A percentile compares a stretch with the other conserved stretches of the same genome.
Conservation (phyloP, 2,329 filamentous ascomycete genomes). For the Talaromyces albobiverticillius region DNA sequence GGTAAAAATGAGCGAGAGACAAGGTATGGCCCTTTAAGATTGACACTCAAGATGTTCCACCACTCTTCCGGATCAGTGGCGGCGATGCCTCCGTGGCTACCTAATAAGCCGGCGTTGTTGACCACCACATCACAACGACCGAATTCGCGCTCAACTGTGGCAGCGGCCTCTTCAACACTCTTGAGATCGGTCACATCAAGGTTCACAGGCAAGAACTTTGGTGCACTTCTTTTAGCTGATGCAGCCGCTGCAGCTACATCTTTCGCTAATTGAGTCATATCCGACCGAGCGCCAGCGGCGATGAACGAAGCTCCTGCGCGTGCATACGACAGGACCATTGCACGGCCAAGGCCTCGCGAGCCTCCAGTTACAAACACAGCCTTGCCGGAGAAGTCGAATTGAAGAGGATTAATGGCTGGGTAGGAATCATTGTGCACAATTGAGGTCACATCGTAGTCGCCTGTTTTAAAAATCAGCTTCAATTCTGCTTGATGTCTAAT, state of each 20-base stretch:
- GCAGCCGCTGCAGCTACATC: constrained; percentile 36
- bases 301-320: constrained; percentile 52
- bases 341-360: constrained; percentile 53
- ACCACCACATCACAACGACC: constrained; percentile 45
- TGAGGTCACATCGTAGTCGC: constrained; percentile 23
- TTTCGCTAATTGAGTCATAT: constrained; percentile 36
- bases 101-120: constrained; percentile 46
- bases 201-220: constrained; percentile 39
- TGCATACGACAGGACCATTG: constrained; percentile 55
- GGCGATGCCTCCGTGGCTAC: constrained; percentile 24
- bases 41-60: constrained; percentile 48
- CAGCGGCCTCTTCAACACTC: constrained; percentile 34
- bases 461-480: background rate
- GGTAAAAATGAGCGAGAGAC: constrained; percentile 47
- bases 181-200: constrained; percentile 43
- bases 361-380: constrained; percentile 55
- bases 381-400: constrained; percentile 40
- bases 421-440: constrained; percentile 51
- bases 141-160: constrained; percentile 32
- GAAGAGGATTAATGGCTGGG: constrained; percentile 45
- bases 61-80: constrained; percentile 37
- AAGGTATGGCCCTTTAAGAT: constrained; percentile 50
- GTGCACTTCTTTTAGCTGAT: constrained; percentile 27
- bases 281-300: constrained; percentile 53
- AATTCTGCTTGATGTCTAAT: background rate